Evolutionary conservation across 2,329 filamentous ascomycete genomes (phyloP).

Genomic region (Cytospora schulzeri): DNA sequence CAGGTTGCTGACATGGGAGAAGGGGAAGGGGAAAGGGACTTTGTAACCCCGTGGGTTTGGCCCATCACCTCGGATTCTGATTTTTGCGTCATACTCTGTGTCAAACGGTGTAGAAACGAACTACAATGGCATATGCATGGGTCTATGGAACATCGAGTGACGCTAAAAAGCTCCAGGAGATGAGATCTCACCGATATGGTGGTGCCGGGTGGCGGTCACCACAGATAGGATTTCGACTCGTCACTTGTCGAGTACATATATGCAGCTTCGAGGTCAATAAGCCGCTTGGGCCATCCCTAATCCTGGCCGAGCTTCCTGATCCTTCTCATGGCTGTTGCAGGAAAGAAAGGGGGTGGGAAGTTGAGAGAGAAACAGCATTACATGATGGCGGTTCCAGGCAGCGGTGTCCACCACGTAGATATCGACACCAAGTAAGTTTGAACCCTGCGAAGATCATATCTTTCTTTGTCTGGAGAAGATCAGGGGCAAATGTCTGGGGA

Average conservation of each 20-base stretch:
- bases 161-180: background rate
- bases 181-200: background rate
- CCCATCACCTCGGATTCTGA: conserved; percentile 4
- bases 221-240: background rate
- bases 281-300: background rate
- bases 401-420: background rate
- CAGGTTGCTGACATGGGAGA: conserved; percentile 1
- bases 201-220: background rate
- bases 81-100: background rate
- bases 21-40: background rate
- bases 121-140: conserved; percentile 2
- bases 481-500: conserved; percentile 6
- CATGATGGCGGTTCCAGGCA: background rate
- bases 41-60: background rate
- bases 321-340: conserved; percentile 2
- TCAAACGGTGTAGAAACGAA: background rate
- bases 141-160: background rate
- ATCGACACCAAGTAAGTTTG: no score
- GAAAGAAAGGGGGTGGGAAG: background rate
- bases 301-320: background rate
- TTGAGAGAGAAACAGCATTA: background rate
- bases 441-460: no score
- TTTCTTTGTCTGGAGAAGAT: background rate
- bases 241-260: no score
- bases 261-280: background rate